A percentile compares a stretch with the other conserved stretches of the same genome.
Conservation (phyloP, 2,329 filamentous ascomycete genomes). For the Lecanicillium sp. region DNA sequence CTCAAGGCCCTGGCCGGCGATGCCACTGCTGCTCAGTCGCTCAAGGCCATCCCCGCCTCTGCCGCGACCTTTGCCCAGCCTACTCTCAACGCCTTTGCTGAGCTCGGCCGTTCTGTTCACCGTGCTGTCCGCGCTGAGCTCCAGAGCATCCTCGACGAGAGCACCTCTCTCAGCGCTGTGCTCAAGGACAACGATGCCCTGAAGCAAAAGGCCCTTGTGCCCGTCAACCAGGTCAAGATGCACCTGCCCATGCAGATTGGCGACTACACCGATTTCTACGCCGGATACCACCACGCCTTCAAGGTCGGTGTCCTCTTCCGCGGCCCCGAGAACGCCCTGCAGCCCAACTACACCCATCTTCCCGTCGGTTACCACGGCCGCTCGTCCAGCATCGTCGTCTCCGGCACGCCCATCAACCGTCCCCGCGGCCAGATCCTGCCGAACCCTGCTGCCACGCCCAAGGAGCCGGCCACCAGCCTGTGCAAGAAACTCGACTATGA, state of each 20-base stretch:
- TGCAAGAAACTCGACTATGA: constrained; percentile 63
- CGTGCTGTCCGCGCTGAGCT: constrained; percentile 64
- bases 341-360: constrained; percentile 74
- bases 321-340: constrained; percentile 62
- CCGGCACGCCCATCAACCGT: constrained; percentile 62
- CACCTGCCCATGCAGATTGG: constrained; percentile 71
- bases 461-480: constrained; percentile 49
- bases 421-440: constrained; percentile 65
- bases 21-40: constrained; percentile 1
- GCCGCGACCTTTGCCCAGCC: constrained; percentile 28
- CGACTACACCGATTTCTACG: constrained; percentile 82
- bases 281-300: constrained; percentile 70
- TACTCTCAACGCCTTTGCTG: constrained; percentile 63
- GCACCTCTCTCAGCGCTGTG: constrained; percentile 33
- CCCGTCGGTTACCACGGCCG: constrained; percentile 77
- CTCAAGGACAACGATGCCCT: constrained; percentile 28
- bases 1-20: constrained; percentile 26
- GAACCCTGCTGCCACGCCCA: constrained; percentile 38
- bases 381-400: constrained; percentile 66
- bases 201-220: constrained; percentile 19
- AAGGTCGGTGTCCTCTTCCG: constrained; percentile 63
- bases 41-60: constrained; percentile 22
- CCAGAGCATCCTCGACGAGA: constrained; percentile 47
- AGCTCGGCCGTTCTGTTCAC: constrained; percentile 61
- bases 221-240: constrained; percentile 42